Evolutionary conservation across 495 filamentous ascomycete genomes (phyloP).

Genomic region (Annulohypoxylon bovei): DNA sequence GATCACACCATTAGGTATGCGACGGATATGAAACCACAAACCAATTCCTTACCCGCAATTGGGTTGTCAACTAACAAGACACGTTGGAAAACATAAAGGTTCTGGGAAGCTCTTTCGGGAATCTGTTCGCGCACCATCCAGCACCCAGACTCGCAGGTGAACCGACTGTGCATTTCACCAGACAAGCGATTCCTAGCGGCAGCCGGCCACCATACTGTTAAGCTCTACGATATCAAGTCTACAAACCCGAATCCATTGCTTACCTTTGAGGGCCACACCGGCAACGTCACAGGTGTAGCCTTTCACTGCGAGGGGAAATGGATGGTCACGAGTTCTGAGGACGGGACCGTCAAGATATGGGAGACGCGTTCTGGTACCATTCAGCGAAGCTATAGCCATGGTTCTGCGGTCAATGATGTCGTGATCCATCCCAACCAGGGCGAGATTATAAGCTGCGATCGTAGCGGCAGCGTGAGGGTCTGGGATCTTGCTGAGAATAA

Average conservation of each 20-base stretch:
- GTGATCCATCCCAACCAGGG: slow-evolving; percentile 99
- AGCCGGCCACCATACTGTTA: slow-evolving; percentile 92
- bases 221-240: slow-evolving; percentile 97
- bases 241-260: slow-evolving; percentile 92
- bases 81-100: slow-evolving; percentile 60
- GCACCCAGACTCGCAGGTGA: slow-evolving; percentile 97
- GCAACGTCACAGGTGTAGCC: slow-evolving; percentile 93
- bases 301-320: slow-evolving; percentile 99
- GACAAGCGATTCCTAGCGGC: slow-evolving; percentile 97
- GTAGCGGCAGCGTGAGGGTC: slow-evolving; percentile 89
- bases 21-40: background rate
- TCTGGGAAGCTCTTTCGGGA: slow-evolving; percentile 97
- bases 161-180: slow-evolving; percentile 96
- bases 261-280: slow-evolving; percentile 93
- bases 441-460: slow-evolving; percentile 95
- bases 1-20: slow-evolving; percentile 97
- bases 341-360: slow-evolving; percentile 98
- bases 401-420: slow-evolving; percentile 88
- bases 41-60: background rate
- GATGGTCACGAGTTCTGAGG: slow-evolving; percentile 99
- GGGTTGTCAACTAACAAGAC: background rate
- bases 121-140: slow-evolving; percentile 98
- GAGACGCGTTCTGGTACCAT: slow-evolving; percentile 88
- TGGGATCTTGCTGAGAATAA: slow-evolving; percentile 98
- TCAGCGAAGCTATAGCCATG: slow-evolving; percentile 92